Evolutionary conservation across 768 basidiomycete genomes (phyloP), one percentile per base, ranked within the genome.

Genomic region (Tylopilus vinaceipallidus): DNA sequence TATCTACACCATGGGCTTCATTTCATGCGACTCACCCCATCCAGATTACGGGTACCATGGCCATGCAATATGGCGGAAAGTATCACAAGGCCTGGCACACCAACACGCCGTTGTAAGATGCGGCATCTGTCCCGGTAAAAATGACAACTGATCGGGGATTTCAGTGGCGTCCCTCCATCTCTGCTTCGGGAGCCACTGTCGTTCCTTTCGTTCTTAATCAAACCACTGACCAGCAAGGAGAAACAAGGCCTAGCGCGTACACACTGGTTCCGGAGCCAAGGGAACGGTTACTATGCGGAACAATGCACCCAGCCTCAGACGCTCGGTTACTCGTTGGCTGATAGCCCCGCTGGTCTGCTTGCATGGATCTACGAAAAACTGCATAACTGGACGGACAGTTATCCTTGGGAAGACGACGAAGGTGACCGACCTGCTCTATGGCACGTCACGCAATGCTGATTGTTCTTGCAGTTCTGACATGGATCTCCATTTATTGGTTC

Each of bases 401-500:
- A 83, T 61, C 71, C 72, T 0, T 84, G 81, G 81, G 69, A 71
- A 10, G 78, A 80, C 39, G 81, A 83, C 24, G 79, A 83, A 66
- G 70, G 83, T 57, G 17, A 76, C 59, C 14, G 0, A 10, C 7
- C 1, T 11, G 4, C 2, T n/a, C n/a, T n/a, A n/a, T n/a, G 16
- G 35, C 14, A n/a, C 0, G 9, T 11, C 36, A 22, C 29, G 3
- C 19, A 3, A n/a, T 3, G 2, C 14, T 9, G 11, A 14, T 9
- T 30, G 56, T n/a, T n/a, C 0, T 6, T 64, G 6, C 49, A 82
- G 82, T 83, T 1, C 56, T 85, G 27, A 81, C 79, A 0, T 85
- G 81, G 81, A 60, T 81, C 14, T 82, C 80, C 3, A 69, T 82
- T 11, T 82, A 77, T 56, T 80, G 73, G 70, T 82, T 84, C 64